phyloP scores from a whole-genome alignment of 78 protist genomes.

The Mantamonas sphyraenae region DNA sequence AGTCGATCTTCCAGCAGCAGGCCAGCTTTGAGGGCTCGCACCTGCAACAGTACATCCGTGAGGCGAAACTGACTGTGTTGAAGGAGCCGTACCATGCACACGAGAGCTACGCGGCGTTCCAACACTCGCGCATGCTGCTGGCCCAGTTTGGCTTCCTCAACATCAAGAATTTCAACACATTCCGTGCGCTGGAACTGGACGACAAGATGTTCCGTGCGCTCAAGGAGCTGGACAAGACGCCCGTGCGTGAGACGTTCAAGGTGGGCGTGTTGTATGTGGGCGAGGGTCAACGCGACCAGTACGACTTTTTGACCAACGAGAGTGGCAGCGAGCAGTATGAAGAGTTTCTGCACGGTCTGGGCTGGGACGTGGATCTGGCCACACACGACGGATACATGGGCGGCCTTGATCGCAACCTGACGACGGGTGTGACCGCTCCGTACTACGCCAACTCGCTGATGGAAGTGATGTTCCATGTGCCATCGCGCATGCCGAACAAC shows the following conservation, averaged over 20 bases:
- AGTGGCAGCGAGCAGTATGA: conserved; percentile 33
- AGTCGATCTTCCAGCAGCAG: too few relatives aligned
- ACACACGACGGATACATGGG: conserved; percentile 67
- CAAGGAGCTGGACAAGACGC: too few relatives aligned
- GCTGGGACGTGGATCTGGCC: conserved; percentile 63
- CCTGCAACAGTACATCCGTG: too few relatives aligned
- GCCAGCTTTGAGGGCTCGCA: too few relatives aligned
- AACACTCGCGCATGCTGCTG: conserved; percentile 7
- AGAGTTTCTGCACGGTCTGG: conserved; percentile 70
- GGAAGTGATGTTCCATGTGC: conserved; percentile 83
- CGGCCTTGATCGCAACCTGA: conserved; percentile 54
- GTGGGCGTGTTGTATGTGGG: conserved; percentile 80
- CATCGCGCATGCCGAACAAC: conserved; percentile 62
- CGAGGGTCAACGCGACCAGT: conserved; percentile 79
- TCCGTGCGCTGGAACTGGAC: too few relatives aligned
- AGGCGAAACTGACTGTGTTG: too few relatives aligned
- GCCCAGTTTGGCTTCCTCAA: conserved; percentile 29
- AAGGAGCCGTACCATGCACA: too few relatives aligned
- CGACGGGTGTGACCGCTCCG: conserved; percentile 57
- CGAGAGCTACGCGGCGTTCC: not conserved
- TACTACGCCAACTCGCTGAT: conserved; percentile 58
- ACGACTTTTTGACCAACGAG: conserved; percentile 54
- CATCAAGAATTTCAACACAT: too few relatives aligned
- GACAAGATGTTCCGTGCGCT: too few relatives aligned
- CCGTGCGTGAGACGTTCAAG: conserved; percentile 67